These are phyloP conservation scores for Mycosphaerella arachidis DNA, from an alignment of 2,329 filamentous ascomycete species.

Conservation along the genomic window DNA sequence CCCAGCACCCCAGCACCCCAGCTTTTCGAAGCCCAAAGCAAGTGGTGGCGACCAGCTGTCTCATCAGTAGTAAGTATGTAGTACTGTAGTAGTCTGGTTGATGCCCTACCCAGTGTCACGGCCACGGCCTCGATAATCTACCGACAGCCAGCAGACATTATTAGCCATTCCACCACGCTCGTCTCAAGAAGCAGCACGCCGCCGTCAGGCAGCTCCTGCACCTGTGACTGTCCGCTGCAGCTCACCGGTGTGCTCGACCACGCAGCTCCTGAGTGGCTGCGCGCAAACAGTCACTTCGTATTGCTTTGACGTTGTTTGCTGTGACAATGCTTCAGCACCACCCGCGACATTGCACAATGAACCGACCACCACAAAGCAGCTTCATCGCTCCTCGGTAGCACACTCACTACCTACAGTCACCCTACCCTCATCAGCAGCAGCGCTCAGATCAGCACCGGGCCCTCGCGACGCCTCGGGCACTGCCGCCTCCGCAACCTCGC, in stretches of 20 bases:
- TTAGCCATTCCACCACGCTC: not conserved
- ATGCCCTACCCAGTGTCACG: slow-evolving; percentile 11
- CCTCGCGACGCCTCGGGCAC: slow-evolving; percentile 3
- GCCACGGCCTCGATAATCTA: slow-evolving; percentile 1
- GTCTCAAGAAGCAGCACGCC: slow-evolving; percentile 11
- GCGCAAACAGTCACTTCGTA: slow-evolving; percentile 29
- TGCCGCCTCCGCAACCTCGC: slow-evolving; percentile 2
- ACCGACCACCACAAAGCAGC: slow-evolving; percentile 12
- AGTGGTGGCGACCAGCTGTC: slow-evolving; percentile 6
- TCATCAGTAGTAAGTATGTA: not conserved
- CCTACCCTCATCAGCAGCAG: not conserved
- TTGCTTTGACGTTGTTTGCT: slow-evolving; percentile 9
- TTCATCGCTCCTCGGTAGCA: slow-evolving; percentile 9
- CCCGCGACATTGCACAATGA: slow-evolving; percentile 27
- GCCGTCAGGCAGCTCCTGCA: slow-evolving; percentile 6
- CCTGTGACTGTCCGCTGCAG: slow-evolving; percentile 8
- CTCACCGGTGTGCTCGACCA: slow-evolving; percentile 13
- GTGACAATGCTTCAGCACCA: slow-evolving; percentile 16
- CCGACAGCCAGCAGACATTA: not conserved
- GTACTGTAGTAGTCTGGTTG: no score
- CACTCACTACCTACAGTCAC: not conserved
- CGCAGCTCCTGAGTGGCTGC: slow-evolving; percentile 8
- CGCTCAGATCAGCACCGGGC: slow-evolving; percentile 1
- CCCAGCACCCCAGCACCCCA: slow-evolving; percentile 5
- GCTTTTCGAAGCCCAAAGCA: slow-evolving; percentile 5